Base-by-base conservation (phyloP, 176 grass and related monocot species). In the Musa schizocarpa region DNA sequence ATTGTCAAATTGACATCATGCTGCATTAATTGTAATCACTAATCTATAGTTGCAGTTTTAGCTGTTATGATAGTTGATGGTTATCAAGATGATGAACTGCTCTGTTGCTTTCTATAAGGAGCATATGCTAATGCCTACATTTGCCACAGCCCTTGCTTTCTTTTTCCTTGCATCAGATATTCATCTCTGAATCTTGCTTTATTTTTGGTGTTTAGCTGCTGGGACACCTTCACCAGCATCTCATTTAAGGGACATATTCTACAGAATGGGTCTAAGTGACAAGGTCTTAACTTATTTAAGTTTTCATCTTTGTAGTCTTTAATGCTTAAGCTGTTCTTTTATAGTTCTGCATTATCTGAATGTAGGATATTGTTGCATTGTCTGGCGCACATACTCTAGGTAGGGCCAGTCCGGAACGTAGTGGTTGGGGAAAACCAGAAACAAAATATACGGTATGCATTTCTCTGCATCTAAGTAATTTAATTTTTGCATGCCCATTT, bases 351-450 rank as follows among this genome's bases (percentile, higher is more conserved):
- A 48, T 23, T 17, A 53, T 74, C 54, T 79, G 14, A 67, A 67
- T 90, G 21, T 85, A 98, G 94, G 94, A 93, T 11, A 98, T 98
- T 80, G 90, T 98, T 75, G 94, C 52, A 29, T 74, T 98, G 11
- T 98, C 94, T 70, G 94, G 94, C 67, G 94, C 94, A 84, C 94
- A 98, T 89, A 93, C 94, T 76, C 86, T 98, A 62, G 94, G 94
- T 80, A 93, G 94, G 73, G 88, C 90, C 23, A 89, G 90, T 72
- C 90, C 88, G 55, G 94, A 98, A 43, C 84, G 94, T 25, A 98
- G 94, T 64, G 94, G 94, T 52, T 98, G 94, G 94, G 94, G 90
- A 25, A 97, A 98, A 84, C 88, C 88, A 76, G 94, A 93, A 85
- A 98, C 94, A 19, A 93, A 91, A 73, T 98, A 93, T 82, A 98